Percentiles rank a stretch among this genome's conserved stretches.
These are phyloP conservation scores for Kodamaea alishanica DNA, from an alignment of 1,139 yeast species.

Conservation along the genomic window DNA sequence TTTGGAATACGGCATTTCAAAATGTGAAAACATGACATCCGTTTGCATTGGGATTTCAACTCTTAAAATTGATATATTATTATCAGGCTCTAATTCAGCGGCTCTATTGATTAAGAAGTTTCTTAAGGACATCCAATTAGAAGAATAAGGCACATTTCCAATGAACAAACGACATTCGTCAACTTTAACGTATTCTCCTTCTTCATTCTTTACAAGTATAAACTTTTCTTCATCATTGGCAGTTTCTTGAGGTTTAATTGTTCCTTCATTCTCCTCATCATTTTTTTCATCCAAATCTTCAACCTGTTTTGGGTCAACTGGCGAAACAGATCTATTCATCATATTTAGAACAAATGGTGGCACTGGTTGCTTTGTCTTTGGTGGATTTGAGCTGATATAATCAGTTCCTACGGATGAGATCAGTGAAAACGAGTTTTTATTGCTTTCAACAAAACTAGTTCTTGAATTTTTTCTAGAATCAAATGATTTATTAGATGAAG, in stretches of 20 bases:
- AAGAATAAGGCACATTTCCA: slow-evolving; percentile 56
- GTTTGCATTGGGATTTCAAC: slow-evolving; percentile 52
- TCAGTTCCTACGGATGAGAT: slow-evolving; percentile 11
- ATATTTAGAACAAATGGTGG: slow-evolving; percentile 18
- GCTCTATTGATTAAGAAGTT: slow-evolving; percentile 38
- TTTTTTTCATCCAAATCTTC: neutral
- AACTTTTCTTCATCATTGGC: slow-evolving; percentile 13
- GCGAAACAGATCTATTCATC: slow-evolving; percentile 13
- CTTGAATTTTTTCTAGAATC: slow-evolving; percentile 14
- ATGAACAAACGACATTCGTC: slow-evolving; percentile 45
- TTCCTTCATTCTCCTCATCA: too few relatives aligned
- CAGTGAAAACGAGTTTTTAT: slow-evolving; percentile 12
- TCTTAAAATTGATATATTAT: slow-evolving; percentile 31
- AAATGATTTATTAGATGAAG: slow-evolving; percentile 9
- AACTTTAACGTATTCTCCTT: slow-evolving; percentile 28
- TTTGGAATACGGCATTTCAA: slow-evolving; percentile 10
- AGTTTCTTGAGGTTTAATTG: neutral
- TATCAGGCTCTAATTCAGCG: slow-evolving; percentile 27
- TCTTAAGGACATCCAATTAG: slow-evolving; percentile 56
- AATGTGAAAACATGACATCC: slow-evolving; percentile 2
- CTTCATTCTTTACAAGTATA: slow-evolving; percentile 23
- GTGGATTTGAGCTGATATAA: slow-evolving; percentile 1
- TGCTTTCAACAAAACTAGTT: slow-evolving; percentile 7
- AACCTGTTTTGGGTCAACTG: slow-evolving; percentile 3
- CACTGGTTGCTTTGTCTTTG: slow-evolving; percentile 6